A percentile compares a stretch with the other conserved stretches of the same genome.
phyloP scores from a whole-genome alignment of 2,329 filamentous ascomycete species.

The Gremmenia infestans region DNA sequence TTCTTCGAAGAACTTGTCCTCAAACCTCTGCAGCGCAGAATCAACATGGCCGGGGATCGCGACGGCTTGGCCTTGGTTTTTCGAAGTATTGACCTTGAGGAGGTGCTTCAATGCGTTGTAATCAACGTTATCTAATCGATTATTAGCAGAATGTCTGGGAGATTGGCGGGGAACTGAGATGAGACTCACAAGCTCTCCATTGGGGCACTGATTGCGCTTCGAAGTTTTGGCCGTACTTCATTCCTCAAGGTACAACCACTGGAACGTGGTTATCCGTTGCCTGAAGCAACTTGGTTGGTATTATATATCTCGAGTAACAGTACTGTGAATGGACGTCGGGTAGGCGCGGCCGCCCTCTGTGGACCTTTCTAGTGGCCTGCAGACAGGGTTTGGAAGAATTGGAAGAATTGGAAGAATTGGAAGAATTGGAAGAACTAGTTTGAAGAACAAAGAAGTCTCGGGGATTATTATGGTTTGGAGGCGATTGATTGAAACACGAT shows the following conservation, averaged over 20 bases:
- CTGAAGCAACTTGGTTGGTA: not conserved
- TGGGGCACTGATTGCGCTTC: constrained; percentile 72
- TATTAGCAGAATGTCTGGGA: constrained; percentile 3
- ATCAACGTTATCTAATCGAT: constrained; percentile 69
- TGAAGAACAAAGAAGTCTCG: not conserved
- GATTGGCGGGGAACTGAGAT: constrained; percentile 14
- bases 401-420: not conserved
- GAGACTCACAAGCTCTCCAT: constrained; percentile 67
- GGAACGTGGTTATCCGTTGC: not conserved
- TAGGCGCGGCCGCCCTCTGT: not conserved
- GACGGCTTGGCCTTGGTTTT: constrained; percentile 63
- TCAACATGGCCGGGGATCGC: constrained; percentile 69
- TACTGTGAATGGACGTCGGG: not conserved
- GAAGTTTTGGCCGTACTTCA: constrained; percentile 75
- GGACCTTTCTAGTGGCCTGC: not conserved
- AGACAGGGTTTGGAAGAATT: not conserved
- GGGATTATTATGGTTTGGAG: not conserved
- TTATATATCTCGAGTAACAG: not conserved
- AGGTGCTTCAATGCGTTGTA: constrained; percentile 83
- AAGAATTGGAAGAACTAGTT: no score
- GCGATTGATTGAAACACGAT: not conserved
- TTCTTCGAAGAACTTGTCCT: constrained; percentile 65
- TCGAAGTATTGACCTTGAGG: constrained; percentile 75
- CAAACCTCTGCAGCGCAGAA: constrained; percentile 55
- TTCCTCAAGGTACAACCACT: constrained; percentile 31